A percentile compares a stretch with the other conserved stretches of the same genome.
These are phyloP conservation scores for Aspergillus biplanus DNA, from an alignment of 495 filamentous ascomycete species.

Conservation along the genomic window DNA sequence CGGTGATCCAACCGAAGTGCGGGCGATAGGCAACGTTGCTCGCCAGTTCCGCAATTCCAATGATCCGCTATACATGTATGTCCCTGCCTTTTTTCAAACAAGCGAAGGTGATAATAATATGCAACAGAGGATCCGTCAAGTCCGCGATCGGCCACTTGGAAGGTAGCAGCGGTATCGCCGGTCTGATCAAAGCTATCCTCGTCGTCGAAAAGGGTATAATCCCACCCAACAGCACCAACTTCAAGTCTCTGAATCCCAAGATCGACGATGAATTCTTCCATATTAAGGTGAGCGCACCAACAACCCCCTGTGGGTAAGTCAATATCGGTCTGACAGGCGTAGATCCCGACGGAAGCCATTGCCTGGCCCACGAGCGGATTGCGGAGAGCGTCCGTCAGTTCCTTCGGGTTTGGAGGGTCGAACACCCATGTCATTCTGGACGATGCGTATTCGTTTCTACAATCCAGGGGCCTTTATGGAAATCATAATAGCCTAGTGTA, in stretches of 20 bases:
- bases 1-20: slow-evolving; percentile 64
- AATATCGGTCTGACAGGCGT: too few relatives aligned
- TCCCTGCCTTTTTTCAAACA: too few relatives aligned
- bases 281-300: too few relatives aligned
- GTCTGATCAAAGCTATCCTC: neutral
- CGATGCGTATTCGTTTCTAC: neutral
- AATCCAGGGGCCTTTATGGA: too few relatives aligned
- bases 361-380: neutral
- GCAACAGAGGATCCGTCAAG: neutral
- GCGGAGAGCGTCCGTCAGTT: neutral
- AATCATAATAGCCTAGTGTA: neutral
- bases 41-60: too few relatives aligned
- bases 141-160: neutral
- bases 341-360: too few relatives aligned
- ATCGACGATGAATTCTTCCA: neutral
- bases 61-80: too few relatives aligned
- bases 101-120: too few relatives aligned
- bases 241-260: neutral
- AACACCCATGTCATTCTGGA: neutral
- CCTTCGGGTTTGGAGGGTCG: neutral
- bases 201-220: neutral
- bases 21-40: slow-evolving; percentile 39
- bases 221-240: neutral
- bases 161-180: neutral
- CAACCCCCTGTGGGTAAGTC: too few relatives aligned